Base-by-base conservation (phyloP, 2,329 filamentous ascomycete genomes). In the Colletotrichum salicis region DNA sequence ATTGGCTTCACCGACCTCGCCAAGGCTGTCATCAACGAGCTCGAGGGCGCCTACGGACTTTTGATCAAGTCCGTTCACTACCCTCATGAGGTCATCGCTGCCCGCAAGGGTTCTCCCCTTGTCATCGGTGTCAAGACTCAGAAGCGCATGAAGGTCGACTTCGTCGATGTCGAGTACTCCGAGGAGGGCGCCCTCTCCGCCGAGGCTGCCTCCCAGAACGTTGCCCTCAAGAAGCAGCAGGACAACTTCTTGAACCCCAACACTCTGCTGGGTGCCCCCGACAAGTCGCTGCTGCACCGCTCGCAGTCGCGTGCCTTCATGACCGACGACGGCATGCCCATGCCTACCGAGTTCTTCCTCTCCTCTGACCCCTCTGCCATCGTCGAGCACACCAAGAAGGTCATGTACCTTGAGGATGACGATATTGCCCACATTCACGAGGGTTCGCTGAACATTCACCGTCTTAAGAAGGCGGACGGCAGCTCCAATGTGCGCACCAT, bases 61-160 rank as follows among this genome's bases (percentile, higher is more conserved):
- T 88, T 99, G 81, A 91, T 99, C 87, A 99, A 98, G 89, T 99
- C 96, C 54, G 94, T 98, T 69, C 96, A 98, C 90, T 99, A 94
- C 87, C 96, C 96, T 72, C 94, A 98, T 81, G 96, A 99, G 87
- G 93, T 98, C 74, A 94, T 99, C 84, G 96, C 96, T 67, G 96
- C 96, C 82, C 94, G 96, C 79, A 99, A 99, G 90, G 96, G 96
- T 86, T 99, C 96, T 74, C 96, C 96, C 55, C 90, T 99, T 73
- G 96, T 99, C 75, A 94, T 99, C 78, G 96, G 96, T 85, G 96
- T 99, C 82, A 94, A 95, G 86, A 98, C 96, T 68, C 90, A 95
- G 85, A 97, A 93, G 88, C 97, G 97, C 87, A 98, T 99, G 96
- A 99, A 98, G 92, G 96, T 99, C 74, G 96, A 99, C 86, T 99